Conservation (phyloP, 495 filamentous ascomycete species). For the Echria macrotheca region DNA sequence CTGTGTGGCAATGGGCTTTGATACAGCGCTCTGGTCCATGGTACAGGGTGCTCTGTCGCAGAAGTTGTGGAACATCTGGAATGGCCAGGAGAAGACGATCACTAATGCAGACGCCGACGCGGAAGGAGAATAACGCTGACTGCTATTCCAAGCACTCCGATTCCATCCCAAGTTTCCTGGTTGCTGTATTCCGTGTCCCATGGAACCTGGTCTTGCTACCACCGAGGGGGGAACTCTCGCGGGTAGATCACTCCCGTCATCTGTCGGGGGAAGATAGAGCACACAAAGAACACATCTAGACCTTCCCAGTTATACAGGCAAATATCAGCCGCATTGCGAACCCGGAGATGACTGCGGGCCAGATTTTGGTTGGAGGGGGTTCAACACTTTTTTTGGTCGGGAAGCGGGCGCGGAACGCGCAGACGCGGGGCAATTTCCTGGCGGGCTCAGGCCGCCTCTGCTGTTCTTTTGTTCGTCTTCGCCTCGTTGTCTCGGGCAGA, state of each 20-base stretch:
- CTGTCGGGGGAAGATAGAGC: too few species aligned
- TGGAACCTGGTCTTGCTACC: neutral
- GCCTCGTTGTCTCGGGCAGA: too few species aligned
- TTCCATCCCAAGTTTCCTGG: neutral
- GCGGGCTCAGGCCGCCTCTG: neutral
- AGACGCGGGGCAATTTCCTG: neutral
- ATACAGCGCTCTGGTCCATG: conserved; percentile 11
- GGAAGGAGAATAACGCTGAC: neutral
- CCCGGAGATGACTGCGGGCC: neutral
- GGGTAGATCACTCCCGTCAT: too few species aligned
- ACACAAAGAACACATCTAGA: too few species aligned
- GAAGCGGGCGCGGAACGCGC: neutral
- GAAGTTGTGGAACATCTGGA: neutral
- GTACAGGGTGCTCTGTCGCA: conserved; percentile 6
- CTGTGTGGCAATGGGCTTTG: too few species aligned
- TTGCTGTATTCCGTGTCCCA: too few species aligned
- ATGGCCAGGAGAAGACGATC: conserved; percentile 2
- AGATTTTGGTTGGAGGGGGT: too few species aligned
- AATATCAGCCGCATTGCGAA: neutral
- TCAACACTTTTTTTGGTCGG: too few species aligned
- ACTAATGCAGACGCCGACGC: neutral
- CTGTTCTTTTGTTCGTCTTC: too few species aligned
- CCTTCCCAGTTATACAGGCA: neutral
- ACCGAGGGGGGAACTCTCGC: too few species aligned
- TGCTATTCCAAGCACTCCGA: neutral